Evolutionary conservation across 2,329 filamentous ascomycete species (phyloP).

Genomic region (Trematosphaeria pertusa): DNA sequence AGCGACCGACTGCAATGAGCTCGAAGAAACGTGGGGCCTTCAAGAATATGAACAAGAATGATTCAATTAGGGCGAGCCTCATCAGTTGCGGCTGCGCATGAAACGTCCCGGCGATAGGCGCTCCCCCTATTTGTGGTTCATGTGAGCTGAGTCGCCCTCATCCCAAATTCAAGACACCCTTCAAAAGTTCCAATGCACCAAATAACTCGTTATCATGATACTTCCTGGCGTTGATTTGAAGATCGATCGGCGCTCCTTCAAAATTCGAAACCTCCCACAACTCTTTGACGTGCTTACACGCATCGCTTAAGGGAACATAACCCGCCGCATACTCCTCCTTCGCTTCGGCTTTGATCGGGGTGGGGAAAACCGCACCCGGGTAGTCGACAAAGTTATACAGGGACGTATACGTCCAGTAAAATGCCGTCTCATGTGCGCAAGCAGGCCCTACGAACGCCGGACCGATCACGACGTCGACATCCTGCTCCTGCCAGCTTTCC

Average conservation of each 20-base stretch:
- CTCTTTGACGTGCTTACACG: constrained; percentile 25
- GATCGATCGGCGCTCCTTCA: constrained; percentile 27
- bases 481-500: too few species aligned
- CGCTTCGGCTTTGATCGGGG: constrained; percentile 17
- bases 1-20: too few species aligned
- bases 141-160: too few species aligned
- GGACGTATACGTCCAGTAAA: constrained; percentile 29
- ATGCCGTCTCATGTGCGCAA: too few species aligned
- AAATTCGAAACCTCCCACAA: constrained; percentile 26
- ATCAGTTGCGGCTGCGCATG: too few species aligned
- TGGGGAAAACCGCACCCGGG: constrained; percentile 27
- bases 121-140: too few species aligned
- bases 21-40: too few species aligned
- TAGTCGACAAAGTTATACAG: constrained; percentile 31
- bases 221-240: constrained; percentile 29
- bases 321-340: constrained; percentile 22
- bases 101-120: too few species aligned
- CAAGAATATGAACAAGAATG: too few species aligned
- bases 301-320: constrained; percentile 24
- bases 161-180: constrained; percentile 20
- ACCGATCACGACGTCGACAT: too few species aligned
- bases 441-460: too few species aligned
- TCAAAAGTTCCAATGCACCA: constrained; percentile 24
- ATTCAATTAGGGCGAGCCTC: too few species aligned
- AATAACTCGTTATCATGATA: constrained; percentile 31